A percentile compares a stretch with the other conserved stretches of the same genome.
These are phyloP conservation scores for Sordaria brevicollis DNA, from an alignment of 495 filamentous ascomycete species.

Conservation along the genomic window DNA sequence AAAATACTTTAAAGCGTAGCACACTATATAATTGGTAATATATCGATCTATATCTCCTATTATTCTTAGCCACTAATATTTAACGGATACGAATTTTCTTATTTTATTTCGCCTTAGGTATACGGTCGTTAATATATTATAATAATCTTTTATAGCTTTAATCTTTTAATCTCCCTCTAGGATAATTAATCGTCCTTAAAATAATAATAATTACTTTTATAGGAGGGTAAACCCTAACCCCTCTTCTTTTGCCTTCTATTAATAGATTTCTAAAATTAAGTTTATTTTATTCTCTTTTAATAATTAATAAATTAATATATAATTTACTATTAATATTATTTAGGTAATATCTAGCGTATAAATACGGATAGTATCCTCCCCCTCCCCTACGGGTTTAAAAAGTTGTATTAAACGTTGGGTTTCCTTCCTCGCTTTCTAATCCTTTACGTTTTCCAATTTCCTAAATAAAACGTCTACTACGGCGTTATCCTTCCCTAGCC, in stretches of 20 bases:
- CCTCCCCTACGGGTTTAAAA: background rate
- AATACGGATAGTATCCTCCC: no score
- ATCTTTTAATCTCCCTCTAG: background rate
- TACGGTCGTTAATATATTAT: background rate
- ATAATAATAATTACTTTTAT: background rate
- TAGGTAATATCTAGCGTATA: no score
- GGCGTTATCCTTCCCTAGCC: background rate
- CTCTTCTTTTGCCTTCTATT: background rate
- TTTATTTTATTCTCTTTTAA: background rate
- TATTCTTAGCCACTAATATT: background rate
- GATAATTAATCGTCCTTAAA: background rate
- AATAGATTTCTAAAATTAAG: background rate
- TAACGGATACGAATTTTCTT: background rate
- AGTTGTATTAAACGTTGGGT: no score
- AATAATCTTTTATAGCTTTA: background rate
- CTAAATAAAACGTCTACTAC: no score
- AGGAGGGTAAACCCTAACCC: background rate
- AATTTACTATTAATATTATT: no score
- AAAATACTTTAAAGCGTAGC: background rate
- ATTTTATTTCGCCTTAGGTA: conserved; percentile 1
- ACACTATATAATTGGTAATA: background rate
- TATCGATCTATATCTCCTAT: no score
- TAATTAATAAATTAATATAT: no score
- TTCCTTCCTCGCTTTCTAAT: no score
- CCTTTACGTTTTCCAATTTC: no score